Base-by-base conservation (phyloP, 1,284 basidiomycete genomes). In the Ceratobasidium sp. region DNA sequence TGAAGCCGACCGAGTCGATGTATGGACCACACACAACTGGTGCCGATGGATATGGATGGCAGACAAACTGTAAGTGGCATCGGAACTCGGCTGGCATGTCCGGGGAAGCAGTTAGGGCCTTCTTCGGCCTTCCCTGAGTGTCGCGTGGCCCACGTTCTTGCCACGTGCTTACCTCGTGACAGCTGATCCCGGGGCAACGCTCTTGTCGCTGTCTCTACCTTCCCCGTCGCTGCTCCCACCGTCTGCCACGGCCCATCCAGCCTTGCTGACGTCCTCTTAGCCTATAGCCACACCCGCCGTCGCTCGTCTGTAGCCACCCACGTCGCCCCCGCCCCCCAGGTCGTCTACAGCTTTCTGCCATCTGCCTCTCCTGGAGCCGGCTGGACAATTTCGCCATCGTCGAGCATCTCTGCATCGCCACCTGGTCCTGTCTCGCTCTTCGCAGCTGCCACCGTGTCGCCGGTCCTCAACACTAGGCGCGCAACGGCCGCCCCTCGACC, bases 301-400 rank as follows among this genome's bases (percentile, higher is more conserved):
- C 60, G 60, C 60, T 63, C 60, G 60, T 63, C 60, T 41, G 41
- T 36, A 27, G 60, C 60, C 11, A 1, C 36, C 31, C 51, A 11
- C 22, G 51, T 51, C 14, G 27, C 5, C 47, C 29, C 19, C 63
- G 19, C 44, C 27, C 41, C 63, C 17, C 65, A 56, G 44, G 54
- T 57, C 22, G 22, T 33, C 17, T 71, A 71, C 56, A 59, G 54
- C 54, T 71, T 71, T 56, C 56, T 71, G 54, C 67, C 67, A 27
- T 56, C 54, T 24, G 57, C 57, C 33, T 60, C 57, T 17, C 67
- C 67, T 9, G 67, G 67, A 22, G 67, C 54, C 19, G 67, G 67
- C 67, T 71, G 67, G 67, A 71, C 67, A 17, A 71, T 71, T 44
- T 59, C 53, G 53, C 67, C 67, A 4, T 50, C 67, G 45, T 57